Conservation (phyloP, 2,329 filamentous ascomycete species). For the Colletotrichum magnum region DNA sequence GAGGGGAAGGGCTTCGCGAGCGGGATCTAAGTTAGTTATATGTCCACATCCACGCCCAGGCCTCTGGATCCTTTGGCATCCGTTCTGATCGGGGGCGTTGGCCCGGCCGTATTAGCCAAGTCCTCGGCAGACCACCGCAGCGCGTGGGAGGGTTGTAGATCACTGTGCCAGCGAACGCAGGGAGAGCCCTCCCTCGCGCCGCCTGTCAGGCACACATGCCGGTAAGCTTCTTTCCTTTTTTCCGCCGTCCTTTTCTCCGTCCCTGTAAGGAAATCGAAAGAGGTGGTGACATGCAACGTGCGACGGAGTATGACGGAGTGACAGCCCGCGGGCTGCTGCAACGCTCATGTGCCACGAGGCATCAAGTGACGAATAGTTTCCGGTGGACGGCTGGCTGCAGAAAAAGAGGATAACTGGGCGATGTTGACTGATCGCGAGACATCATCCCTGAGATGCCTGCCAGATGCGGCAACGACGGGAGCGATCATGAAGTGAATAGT, state of each 20-base stretch:
- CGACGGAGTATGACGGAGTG: slow-evolving; percentile 10
- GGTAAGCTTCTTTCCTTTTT: slow-evolving; percentile 6
- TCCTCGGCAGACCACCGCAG: slow-evolving; percentile 12
- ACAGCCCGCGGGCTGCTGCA: slow-evolving; percentile 25
- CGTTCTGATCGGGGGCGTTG: background rate
- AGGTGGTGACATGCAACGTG: slow-evolving; percentile 15
- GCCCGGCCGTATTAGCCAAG: slow-evolving; percentile 1
- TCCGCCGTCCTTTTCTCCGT: background rate
- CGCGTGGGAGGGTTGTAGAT: background rate
- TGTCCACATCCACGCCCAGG: slow-evolving; percentile 22
- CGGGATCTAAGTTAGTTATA: slow-evolving; percentile 25
- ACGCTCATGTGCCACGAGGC: background rate
- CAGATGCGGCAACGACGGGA: background rate
- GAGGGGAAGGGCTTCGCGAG: background rate
- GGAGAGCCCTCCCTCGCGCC: slow-evolving; percentile 15
- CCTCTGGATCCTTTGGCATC: background rate
- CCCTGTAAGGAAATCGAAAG: background rate
- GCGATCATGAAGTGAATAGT: background rate
- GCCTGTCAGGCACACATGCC: slow-evolving; percentile 23
- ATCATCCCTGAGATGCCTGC: background rate
- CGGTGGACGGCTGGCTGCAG: background rate
- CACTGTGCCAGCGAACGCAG: slow-evolving; percentile 5
- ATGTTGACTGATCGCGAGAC: slow-evolving; percentile 3
- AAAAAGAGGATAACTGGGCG: background rate
- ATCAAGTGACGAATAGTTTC: background rate